These are phyloP conservation scores for Kodamaea hsintzibuensis DNA, from an alignment of 805 yeast genomes.

Conservation along the genomic window DNA sequence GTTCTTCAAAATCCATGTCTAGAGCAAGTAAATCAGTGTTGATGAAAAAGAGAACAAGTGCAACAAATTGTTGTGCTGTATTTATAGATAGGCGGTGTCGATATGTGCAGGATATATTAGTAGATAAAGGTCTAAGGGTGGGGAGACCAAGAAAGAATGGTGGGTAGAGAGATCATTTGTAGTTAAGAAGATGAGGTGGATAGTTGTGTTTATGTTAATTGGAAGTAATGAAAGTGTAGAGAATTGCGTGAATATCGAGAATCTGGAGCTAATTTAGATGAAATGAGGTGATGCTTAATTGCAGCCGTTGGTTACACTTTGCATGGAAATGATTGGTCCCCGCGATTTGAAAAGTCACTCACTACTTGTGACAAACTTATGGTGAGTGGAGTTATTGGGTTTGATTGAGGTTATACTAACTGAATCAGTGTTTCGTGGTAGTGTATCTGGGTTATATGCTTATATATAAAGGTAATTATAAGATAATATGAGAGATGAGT, in stretches of 20 bases:
- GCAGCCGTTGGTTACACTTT: neutral
- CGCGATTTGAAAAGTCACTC: neutral
- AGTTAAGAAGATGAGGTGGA: neutral
- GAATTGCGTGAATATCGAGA: neutral
- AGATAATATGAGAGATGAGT: too few relatives aligned
- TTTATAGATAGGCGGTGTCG: neutral
- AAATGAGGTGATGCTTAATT: neutral
- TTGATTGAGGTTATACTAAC: neutral
- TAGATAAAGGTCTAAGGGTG: neutral
- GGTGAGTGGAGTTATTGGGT: neutral
- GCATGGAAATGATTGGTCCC: conserved; percentile 1
- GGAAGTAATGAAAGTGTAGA: neutral
- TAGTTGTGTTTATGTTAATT: neutral
- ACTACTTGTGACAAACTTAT: neutral
- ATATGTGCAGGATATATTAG: neutral
- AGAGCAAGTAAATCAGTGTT: neutral
- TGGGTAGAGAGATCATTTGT: neutral
- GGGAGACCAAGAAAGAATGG: neutral
- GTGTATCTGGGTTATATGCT: too few relatives aligned
- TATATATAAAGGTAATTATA: too few relatives aligned
- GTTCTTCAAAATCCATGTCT: conserved; percentile 52
- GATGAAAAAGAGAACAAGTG: neutral
- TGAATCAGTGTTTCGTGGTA: too few relatives aligned
- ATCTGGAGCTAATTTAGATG: neutral
- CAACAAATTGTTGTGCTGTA: conserved; percentile 1